Evolutionary conservation across 495 filamentous ascomycete species (phyloP).

Genomic region (Sphaerosporella brunnea): DNA sequence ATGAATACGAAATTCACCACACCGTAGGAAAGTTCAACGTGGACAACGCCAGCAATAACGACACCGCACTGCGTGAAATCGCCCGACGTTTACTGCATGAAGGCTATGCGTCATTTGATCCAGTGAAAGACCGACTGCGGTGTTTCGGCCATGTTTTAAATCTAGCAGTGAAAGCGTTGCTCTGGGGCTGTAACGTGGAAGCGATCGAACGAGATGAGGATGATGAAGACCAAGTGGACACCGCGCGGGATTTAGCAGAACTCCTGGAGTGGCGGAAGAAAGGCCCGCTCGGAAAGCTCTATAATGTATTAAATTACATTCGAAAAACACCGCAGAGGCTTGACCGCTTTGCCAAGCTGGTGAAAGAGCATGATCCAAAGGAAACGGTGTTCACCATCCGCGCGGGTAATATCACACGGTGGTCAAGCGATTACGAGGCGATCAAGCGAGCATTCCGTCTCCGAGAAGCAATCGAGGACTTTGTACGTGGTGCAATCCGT

Average conservation of each 20-base stretch:
- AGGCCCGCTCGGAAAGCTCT: slow-evolving; percentile 8
- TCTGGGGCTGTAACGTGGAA: neutral
- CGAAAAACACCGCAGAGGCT: neutral
- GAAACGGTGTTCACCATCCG: neutral
- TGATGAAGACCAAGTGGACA: neutral
- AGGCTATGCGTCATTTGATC: slow-evolving; percentile 5
- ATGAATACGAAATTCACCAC: slow-evolving; percentile 7
- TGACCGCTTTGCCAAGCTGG: neutral
- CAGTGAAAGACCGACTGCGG: neutral
- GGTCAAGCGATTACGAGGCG: neutral
- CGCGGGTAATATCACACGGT: slow-evolving; percentile 1
- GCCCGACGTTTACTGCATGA: neutral
- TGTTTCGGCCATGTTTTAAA: slow-evolving; percentile 13
- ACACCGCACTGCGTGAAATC: slow-evolving; percentile 6
- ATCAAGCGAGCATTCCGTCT: slow-evolving; percentile 1
- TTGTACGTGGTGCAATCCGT: neutral
- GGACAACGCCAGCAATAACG: slow-evolving; percentile 14
- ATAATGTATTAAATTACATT: neutral
- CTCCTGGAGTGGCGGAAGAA: slow-evolving; percentile 1
- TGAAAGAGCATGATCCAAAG: neutral
- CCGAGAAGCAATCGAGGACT: slow-evolving; percentile 1
- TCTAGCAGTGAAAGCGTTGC: slow-evolving; percentile 7
- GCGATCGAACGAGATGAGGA: neutral
- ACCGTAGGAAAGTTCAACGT: slow-evolving; percentile 10
- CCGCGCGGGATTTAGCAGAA: neutral